These are phyloP conservation scores for Rosa multiflora DNA, from an alignment of 306 rosid species.

Conservation along the genomic window DNA sequence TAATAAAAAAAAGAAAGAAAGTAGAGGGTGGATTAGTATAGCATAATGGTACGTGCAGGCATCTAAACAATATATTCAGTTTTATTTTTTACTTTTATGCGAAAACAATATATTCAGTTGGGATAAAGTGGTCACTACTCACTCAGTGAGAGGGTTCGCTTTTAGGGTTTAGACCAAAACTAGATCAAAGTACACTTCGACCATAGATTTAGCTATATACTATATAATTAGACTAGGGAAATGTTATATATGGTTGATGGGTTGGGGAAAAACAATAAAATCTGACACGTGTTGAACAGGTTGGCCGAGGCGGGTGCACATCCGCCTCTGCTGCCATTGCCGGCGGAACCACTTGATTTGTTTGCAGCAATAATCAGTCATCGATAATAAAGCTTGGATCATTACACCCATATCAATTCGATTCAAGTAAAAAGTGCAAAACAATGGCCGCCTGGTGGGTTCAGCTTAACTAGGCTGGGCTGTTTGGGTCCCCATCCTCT, in stretches of 20 bases:
- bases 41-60: neutral
- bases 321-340: constrained; percentile 29
- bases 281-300: constrained; percentile 23
- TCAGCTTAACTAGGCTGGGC: neutral
- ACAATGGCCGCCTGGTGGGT: neutral
- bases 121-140: neutral
- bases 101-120: neutral
- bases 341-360: constrained; percentile 27
- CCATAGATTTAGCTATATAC: neutral
- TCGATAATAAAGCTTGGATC: neutral
- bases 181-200: neutral
- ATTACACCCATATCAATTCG: neutral
- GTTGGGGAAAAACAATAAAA: constrained; percentile 15
- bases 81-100: too few relatives aligned
- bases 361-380: neutral
- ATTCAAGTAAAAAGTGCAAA: neutral
- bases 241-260: neutral
- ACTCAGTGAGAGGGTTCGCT: neutral
- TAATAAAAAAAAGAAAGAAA: neutral
- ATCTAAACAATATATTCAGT: neutral
- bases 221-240: neutral
- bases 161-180: neutral
- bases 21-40: neutral
- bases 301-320: constrained; percentile 31
- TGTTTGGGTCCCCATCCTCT: neutral